phyloP scores from a whole-genome alignment of 345 rosid genomes.

The Euclidium syriacum region DNA sequence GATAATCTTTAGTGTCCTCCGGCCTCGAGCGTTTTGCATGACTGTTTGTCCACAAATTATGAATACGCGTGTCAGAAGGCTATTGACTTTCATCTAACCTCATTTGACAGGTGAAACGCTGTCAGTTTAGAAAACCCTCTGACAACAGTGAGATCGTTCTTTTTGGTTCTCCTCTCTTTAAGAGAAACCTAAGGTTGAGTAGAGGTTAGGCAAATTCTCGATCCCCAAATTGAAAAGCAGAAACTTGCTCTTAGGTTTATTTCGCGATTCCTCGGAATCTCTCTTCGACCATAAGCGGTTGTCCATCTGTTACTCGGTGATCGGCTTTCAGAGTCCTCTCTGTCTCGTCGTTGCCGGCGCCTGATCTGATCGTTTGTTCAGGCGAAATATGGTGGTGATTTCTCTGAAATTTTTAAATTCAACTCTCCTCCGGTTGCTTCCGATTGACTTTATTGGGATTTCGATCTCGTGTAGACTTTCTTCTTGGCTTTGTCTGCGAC shows the following conservation, averaged over 20 bases:
- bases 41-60: constrained; percentile 3
- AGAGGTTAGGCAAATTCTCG: constrained; percentile 33
- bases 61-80: background rate
- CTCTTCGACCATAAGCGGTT: background rate
- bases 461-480: constrained; percentile 31
- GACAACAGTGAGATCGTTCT: background rate
- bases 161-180: constrained; percentile 24
- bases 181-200: constrained; percentile 35
- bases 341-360: constrained; percentile 20
- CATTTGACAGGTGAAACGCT: constrained; percentile 1
- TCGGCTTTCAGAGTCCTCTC: constrained; percentile 2
- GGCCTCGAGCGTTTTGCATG: constrained; percentile 22
- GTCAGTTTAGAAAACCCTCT: constrained; percentile 12
- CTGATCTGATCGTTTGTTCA: constrained; percentile 22
- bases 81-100: constrained; percentile 18
- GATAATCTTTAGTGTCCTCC: constrained; percentile 20
- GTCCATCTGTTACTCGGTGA: background rate
- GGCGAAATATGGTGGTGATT: constrained; percentile 38
- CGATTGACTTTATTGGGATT: constrained; percentile 6
- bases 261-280: background rate
- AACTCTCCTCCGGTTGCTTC: constrained; percentile 10
- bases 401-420: constrained; percentile 18
- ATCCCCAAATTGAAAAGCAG: constrained; percentile 23
- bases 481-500: constrained; percentile 27
- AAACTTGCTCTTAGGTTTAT: constrained; percentile 17